Evolutionary conservation across 1,284 basidiomycete species (phyloP), one percentile per base, ranked within the genome.

Genomic region (Veloboletus limbatus): DNA sequence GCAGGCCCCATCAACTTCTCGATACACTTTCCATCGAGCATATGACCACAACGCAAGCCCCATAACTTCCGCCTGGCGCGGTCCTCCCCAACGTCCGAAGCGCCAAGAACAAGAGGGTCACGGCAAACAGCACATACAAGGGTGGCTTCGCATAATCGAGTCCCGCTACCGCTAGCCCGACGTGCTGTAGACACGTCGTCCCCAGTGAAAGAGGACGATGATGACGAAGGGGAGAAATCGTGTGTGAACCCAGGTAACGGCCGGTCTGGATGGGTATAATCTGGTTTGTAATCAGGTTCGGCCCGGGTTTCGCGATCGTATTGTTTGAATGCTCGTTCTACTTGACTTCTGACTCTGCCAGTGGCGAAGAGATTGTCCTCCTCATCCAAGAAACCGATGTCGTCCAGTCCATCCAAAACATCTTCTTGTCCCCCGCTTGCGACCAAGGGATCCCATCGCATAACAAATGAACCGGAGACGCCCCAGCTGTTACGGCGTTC

Each of bases 1-100:
- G 47, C 36, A 1, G 84, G 83, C 20, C 68, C 65, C 57, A 78
- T 79, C 35, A 88, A 50, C 51, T 72, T 69, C 47, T 75, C 73
- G 5, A 84, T 64, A 54, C 86, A 89, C 59, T 82, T 84, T 35
- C 85, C 87, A 54, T 89, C 87, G 3, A 89, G 72, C 55, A 89
- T 66, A 57, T 89, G 86, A 0, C 86, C 86, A 47, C 86, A 89
- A 30, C 83, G 71, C 45, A 89, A 64, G 2, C 75, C 79, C 85
- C 84, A 88, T 4, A 88, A 65, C 35, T 75, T 72, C 44, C 71
- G 67, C 28, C 62, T 64, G 35, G 67, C 67, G 18, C 58, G 62
- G 33, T 65, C 70, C 24, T 68, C 67, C 18, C 64, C 65, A n/a
- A 57, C 51, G 9, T 67, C 67, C 3, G 62, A 63, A 10, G 64